phyloP scores from a whole-genome alignment of 176 grass and related monocot genomes.

The Zea luxurians region DNA sequence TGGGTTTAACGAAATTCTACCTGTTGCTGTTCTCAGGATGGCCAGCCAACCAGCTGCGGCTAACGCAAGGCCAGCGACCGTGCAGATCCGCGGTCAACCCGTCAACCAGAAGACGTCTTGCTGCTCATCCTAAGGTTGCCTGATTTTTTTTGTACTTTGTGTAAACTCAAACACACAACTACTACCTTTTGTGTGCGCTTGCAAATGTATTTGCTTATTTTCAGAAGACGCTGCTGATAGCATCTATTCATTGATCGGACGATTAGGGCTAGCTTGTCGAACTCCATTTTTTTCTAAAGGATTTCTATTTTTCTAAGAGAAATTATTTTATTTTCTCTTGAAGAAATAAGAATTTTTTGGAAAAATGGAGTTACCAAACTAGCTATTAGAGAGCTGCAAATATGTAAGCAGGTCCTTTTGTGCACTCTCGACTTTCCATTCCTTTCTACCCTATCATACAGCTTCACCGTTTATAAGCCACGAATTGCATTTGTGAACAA shows the following conservation, averaged over 20 bases:
- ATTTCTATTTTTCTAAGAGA: too few species aligned
- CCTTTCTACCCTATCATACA: neutral
- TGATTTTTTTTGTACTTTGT: neutral
- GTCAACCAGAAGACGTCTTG: conserved; percentile 63
- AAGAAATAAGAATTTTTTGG: too few species aligned
- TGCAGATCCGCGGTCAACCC: conserved; percentile 65
- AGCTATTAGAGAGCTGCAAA: neutral
- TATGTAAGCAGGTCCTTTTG: neutral
- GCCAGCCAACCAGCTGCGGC: conserved; percentile 63
- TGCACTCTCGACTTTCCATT: neutral
- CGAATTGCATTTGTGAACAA: neutral
- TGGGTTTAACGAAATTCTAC: neutral
- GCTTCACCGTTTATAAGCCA: neutral
- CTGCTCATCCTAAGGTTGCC: conserved; percentile 53
- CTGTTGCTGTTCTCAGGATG: conserved; percentile 53
- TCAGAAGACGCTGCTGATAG: neutral
- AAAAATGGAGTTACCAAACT: too few species aligned
- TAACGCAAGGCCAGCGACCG: conserved; percentile 54
- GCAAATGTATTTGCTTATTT: conserved; percentile 33
- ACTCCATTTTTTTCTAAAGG: too few species aligned
- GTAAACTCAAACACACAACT: conserved; percentile 2
- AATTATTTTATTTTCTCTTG: too few species aligned
- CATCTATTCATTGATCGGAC: neutral
- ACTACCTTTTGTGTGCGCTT: neutral
- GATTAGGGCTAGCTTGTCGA: neutral